These are phyloP conservation scores for Leptographium flavum DNA, from an alignment of 2,329 filamentous ascomycete genomes.

Conservation along the genomic window DNA sequence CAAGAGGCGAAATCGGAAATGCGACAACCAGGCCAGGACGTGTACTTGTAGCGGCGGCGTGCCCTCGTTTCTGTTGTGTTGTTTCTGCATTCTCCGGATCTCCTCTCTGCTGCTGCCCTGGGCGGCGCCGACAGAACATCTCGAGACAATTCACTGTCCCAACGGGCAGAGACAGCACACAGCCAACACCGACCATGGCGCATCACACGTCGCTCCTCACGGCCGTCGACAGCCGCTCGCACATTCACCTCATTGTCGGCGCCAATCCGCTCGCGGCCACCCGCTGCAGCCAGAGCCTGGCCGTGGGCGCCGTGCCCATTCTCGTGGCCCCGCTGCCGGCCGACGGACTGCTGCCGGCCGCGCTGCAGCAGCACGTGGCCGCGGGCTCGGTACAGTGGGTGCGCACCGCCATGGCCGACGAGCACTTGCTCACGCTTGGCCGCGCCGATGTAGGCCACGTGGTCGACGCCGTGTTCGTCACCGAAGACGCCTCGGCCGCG, in stretches of 20 bases:
- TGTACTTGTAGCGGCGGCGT: neutral
- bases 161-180: too few species aligned
- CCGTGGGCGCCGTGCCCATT: slow-evolving; percentile 68
- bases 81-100: too few species aligned
- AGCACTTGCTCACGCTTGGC: slow-evolving; percentile 63
- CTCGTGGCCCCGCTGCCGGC: slow-evolving; percentile 52
- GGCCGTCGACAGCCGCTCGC: slow-evolving; percentile 52
- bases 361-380: slow-evolving; percentile 48
- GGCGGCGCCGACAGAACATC: too few species aligned
- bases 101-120: too few species aligned
- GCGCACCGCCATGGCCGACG: slow-evolving; percentile 50
- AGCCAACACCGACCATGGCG: neutral
- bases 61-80: too few species aligned
- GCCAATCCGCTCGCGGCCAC: slow-evolving; percentile 77
- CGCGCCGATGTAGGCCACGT: slow-evolving; percentile 61
- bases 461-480: slow-evolving; percentile 90
- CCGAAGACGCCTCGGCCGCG: slow-evolving; percentile 18
- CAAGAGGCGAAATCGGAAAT: neutral
- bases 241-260: slow-evolving; percentile 75
- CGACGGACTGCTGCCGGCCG: slow-evolving; percentile 37
- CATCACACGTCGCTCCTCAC: slow-evolving; percentile 46
- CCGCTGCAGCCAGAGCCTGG: slow-evolving; percentile 64
- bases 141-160: too few species aligned
- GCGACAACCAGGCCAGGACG: neutral
- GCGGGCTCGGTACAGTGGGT: slow-evolving; percentile 53